phyloP scores from a whole-genome alignment of 2,329 filamentous ascomycete species.

The Fusarium cyanostomum region DNA sequence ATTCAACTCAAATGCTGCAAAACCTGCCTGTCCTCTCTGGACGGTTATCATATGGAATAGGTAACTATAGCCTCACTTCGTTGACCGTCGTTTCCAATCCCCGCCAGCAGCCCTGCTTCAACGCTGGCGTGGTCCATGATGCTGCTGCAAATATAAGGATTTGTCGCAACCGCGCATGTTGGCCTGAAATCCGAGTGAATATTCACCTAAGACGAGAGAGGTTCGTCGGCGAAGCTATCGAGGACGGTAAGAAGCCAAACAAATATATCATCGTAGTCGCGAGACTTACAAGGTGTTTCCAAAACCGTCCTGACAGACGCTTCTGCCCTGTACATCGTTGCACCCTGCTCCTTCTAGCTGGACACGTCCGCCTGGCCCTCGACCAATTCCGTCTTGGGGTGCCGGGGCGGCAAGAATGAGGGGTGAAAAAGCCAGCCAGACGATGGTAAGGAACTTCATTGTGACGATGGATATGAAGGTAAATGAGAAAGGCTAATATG shows the following conservation, averaged over 20 bases:
- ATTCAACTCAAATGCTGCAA: too few relatives aligned
- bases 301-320: constrained; percentile 14
- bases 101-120: too few relatives aligned
- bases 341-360: constrained; percentile 4
- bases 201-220: not conserved
- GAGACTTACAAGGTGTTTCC: constrained; percentile 23
- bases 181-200: not conserved
- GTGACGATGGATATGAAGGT: not conserved
- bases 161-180: not conserved
- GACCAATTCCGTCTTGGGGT: not conserved
- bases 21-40: too few relatives aligned
- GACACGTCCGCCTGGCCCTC: constrained; percentile 11
- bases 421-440: not conserved
- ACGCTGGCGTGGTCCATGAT: too few relatives aligned
- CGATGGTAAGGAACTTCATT: not conserved
- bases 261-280: rapidly evolving
- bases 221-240: constrained; percentile 7
- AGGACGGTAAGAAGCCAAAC: not conserved
- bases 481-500: not conserved
- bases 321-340: constrained; percentile 8
- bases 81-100: too few relatives aligned
- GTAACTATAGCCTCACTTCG: too few relatives aligned
- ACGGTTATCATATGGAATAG: too few relatives aligned
- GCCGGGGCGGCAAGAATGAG: not conserved
- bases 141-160: too few relatives aligned